Evolutionary conservation across 2,329 filamentous ascomycete species (phyloP), one percentile per base, ranked within the genome.

Genomic region (Lecanicillium sp.): DNA sequence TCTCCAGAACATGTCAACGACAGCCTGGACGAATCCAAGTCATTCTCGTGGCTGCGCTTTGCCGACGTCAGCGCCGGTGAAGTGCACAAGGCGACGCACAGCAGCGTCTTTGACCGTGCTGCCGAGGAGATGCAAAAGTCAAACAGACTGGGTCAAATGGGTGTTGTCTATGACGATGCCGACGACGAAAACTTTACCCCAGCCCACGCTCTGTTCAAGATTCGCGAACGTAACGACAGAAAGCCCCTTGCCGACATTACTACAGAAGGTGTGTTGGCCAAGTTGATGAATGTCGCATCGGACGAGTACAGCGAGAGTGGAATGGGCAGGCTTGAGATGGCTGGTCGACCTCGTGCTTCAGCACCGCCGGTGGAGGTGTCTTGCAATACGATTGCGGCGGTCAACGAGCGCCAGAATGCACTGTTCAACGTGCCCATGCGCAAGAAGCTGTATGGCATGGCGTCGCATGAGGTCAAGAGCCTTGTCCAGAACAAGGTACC

Each of bases 41-140:
- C 79, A 2, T 97, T 97, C 60, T 90, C 89, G 0, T 98, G 88
- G 79, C 71, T 97, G 43, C 81, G 88, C 4, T 95, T 98, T 52
- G 77, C 84, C 4, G 87, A 95, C 50, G 69, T 74, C 1, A 92
- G 87, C 12, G 68, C 81, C 2, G 71, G 72, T 9, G 89, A 97
- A 46, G 80, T 79, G 2, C 84, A 82, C 42, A 69, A 72, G 39
- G 74, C 80, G 22, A 83, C 84, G 4, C 83, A 81, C 49, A 69
- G 73, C 38, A 80, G 81, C 43, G 49, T 94, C 2, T 86, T 94
- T 49, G 71, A 84, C 39, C 84, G 89, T 29, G 84, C 87, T 4
- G 64, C 82, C 2, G 72, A 79, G 36, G 69, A 83, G 34, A 56
- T 69, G 4, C 57, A 63, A 40, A 72, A 70, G 53, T 62, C 64